Evolutionary conservation across 257 asterid species (phyloP).

Genomic region (Solanum phureja): DNA sequence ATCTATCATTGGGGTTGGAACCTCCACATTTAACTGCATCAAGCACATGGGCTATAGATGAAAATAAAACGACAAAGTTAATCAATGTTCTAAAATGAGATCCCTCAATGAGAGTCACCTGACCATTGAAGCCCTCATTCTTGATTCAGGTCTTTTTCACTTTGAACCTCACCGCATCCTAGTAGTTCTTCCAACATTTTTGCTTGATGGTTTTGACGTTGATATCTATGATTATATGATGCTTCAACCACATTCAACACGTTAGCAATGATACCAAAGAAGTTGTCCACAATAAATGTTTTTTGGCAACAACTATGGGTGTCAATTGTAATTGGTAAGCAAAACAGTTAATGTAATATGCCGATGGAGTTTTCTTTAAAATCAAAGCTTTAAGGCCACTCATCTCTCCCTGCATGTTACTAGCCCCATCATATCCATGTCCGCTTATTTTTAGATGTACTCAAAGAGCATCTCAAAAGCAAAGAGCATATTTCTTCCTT

Average conservation of each 20-base stretch:
- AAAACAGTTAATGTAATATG: background rate
- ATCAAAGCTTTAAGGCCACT: background rate
- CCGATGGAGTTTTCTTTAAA: background rate
- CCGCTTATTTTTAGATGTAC: background rate
- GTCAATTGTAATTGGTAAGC: background rate
- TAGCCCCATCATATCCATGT: too few relatives aligned
- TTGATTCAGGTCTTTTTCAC: background rate
- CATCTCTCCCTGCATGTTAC: background rate
- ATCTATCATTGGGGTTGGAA: too few relatives aligned
- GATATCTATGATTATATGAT: background rate
- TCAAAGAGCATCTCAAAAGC: background rate
- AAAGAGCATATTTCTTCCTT: background rate
- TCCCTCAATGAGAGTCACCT: too few relatives aligned
- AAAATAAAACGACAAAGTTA: too few relatives aligned
- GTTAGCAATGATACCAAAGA: background rate
- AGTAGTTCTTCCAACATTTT: background rate
- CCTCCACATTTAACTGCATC: too few relatives aligned
- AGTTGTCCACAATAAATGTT: background rate
- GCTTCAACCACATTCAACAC: background rate
- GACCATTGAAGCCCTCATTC: background rate
- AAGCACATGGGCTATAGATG: too few relatives aligned
- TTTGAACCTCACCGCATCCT: background rate
- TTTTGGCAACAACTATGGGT: background rate
- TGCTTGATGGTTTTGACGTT: background rate
- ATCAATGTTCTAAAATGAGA: too few relatives aligned